phyloP scores from a whole-genome alignment of 2,329 filamentous ascomycete genomes.

The Aspergillus fructus region DNA sequence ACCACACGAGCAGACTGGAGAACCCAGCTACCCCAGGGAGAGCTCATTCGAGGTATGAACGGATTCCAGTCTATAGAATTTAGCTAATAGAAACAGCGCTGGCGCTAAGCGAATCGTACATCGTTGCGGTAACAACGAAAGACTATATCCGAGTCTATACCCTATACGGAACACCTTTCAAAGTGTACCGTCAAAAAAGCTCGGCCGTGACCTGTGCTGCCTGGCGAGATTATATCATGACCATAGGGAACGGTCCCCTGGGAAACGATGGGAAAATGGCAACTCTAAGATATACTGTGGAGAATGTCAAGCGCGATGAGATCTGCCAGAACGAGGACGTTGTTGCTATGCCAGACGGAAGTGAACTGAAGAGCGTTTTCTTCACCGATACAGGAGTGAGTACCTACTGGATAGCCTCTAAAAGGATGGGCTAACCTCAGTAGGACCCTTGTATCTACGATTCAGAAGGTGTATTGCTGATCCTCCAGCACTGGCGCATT shows the following conservation, averaged over 20 bases:
- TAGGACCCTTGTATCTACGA: constrained; percentile 96
- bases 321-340: constrained; percentile 94
- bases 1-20: constrained; percentile 88
- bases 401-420: background rate
- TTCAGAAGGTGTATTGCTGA: constrained; percentile 81
- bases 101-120: constrained; percentile 85
- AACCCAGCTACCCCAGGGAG: constrained; percentile 81
- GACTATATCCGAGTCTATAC: constrained; percentile 93
- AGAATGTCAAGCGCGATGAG: constrained; percentile 91
- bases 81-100: constrained; percentile 56
- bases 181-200: constrained; percentile 89
- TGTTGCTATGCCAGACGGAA: constrained; percentile 75
- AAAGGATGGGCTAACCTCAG: constrained; percentile 12
- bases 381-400: constrained; percentile 87
- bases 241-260: constrained; percentile 87
- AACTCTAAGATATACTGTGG: constrained; percentile 82
- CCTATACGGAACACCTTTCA: constrained; percentile 83
- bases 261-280: constrained; percentile 70
- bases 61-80: background rate
- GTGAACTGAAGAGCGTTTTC: constrained; percentile 77
- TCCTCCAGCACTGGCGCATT: constrained; percentile 85
- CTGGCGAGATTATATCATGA: constrained; percentile 95
- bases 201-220: constrained; percentile 91
- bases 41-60: constrained; percentile 63
- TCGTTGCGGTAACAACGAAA: constrained; percentile 81